Evolutionary conservation across 2,329 filamentous ascomycete species (phyloP), one percentile per base, ranked within the genome.

Genomic region (Penicillium palitans): DNA sequence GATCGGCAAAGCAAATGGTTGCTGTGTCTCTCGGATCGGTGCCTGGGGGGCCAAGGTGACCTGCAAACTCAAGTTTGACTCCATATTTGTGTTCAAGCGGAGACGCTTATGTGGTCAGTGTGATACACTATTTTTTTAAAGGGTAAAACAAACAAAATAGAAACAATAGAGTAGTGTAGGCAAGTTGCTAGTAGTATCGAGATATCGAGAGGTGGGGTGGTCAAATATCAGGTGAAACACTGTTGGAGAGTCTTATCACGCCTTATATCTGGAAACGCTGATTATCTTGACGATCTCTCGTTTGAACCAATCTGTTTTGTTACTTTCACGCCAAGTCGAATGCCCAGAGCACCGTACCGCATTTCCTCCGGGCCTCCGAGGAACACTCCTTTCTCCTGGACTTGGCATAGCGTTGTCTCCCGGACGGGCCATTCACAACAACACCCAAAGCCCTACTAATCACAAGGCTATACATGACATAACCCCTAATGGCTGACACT

Each of bases 1-100:
- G 48, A 73, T 58, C n/a, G 67, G 64, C 21, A 71, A 50, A 12
- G 58, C 55, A 29, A 63, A 49, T 21, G 68, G 52, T 33, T 62
- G 50, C 2, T 60, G 52, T 10, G 65, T 52, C 12, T 65, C 45
- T 10, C 64, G 55, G 6, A 55, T 60, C n/a, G 55, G 46, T n/a
- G 61, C 17, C 31, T 57, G 61, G 4, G 58, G 54, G 3, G 64
- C 45, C 25, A 68, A 52, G 8, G 41, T 62, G 25, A 72, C 60
- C 37, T 64, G 63, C 25, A 71, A 59, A 21, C 53, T 53, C 19
- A 61, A 40, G 48, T 60, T 49, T 3, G 62, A 48, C 24, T 59
- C 44, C 57, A 65, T 63, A 12, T 53, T 37, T 35, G 15, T 10
- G 9, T 15, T 4, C 6, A 24, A 40, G 31, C 9, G 6, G 8